phyloP scores from a whole-genome alignment of 176 grass and related monocot genomes.

The Otatea glauca region DNA sequence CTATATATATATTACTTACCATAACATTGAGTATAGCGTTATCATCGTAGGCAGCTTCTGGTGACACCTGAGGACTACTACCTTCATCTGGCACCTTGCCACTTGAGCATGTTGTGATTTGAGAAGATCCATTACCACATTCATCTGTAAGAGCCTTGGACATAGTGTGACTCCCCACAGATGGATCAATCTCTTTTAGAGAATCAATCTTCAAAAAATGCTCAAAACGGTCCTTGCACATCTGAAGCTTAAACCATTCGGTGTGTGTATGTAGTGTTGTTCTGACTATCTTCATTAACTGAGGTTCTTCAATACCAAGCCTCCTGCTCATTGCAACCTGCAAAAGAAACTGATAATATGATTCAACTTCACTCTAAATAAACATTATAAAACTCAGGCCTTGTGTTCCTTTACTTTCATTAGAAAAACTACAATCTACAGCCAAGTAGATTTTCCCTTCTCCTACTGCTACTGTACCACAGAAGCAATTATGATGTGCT shows the following conservation, averaged over 20 bases:
- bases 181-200: conserved; percentile 73
- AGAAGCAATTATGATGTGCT: conserved; percentile 8
- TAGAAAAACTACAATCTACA: not conserved
- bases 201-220: conserved; percentile 89
- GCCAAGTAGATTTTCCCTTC: not conserved
- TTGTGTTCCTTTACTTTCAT: conserved; percentile 4
- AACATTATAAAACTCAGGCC: not conserved
- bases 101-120: conserved; percentile 89
- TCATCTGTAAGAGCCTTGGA: conserved; percentile 61
- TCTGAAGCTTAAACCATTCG: conserved; percentile 99
- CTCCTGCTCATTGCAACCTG: conserved; percentile 93
- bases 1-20: conserved; percentile 56
- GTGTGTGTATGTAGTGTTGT: conserved; percentile 83
- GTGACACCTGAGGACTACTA: conserved; percentile 71
- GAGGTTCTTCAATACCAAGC: conserved; percentile 97
- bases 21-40: conserved; percentile 94
- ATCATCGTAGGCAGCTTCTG: conserved; percentile 78
- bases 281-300: conserved; percentile 93
- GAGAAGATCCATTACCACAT: conserved; percentile 85
- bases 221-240: conserved; percentile 98
- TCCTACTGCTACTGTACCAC: conserved; percentile 28
- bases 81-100: conserved; percentile 76
- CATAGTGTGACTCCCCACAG: conserved; percentile 37
- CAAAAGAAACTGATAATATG: conserved; percentile 35
- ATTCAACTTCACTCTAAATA: conserved; percentile 14